phyloP scores from a whole-genome alignment of 768 basidiomycete genomes.

The Calocybe cyanea region DNA sequence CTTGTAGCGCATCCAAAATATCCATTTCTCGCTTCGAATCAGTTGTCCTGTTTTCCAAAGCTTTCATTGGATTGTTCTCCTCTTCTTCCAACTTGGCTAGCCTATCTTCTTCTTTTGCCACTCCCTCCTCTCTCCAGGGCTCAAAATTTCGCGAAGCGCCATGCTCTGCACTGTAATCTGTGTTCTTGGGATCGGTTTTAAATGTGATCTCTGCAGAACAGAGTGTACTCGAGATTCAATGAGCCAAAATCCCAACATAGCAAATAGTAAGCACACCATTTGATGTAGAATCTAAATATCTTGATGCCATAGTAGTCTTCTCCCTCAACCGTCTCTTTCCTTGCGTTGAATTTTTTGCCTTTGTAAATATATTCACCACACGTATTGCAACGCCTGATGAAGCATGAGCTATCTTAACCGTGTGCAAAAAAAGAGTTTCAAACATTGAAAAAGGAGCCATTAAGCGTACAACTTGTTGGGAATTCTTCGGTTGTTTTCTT shows the following conservation, averaged over 20 bases:
- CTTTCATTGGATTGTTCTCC: conserved; percentile 97
- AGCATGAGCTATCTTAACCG: conserved; percentile 5
- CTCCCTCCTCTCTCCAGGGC: conserved; percentile 87
- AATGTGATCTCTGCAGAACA: conserved; percentile 99
- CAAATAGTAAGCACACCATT: conserved; percentile 54
- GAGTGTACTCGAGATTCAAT: conserved; percentile 57
- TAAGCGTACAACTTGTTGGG: conserved; percentile 95
- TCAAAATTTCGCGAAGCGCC: conserved; percentile 98
- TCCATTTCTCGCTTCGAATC: conserved; percentile 99
- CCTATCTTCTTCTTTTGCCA: conserved; percentile 77
- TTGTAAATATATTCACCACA: conserved; percentile 99
- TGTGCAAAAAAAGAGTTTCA: conserved; percentile 20
- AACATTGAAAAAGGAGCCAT: conserved; percentile 99
- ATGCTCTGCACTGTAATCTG: conserved; percentile 90
- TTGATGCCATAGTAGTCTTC: conserved; percentile 99
- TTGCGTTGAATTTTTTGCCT: conserved; percentile 99
- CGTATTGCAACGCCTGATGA: conserved; percentile 78
- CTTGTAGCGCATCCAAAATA: conserved; percentile 91
- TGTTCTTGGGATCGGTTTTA: conserved; percentile 99
- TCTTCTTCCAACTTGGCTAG: conserved; percentile 85
- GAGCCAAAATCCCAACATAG: conserved; percentile 4
- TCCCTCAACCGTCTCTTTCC: conserved; percentile 96
- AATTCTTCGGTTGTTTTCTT: conserved; percentile 86
- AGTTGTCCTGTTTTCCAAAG: conserved; percentile 85
- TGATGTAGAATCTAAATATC: conserved; percentile 91